Conservation (phyloP, 2,329 filamentous ascomycete species). For the Claviceps spartinae region DNA sequence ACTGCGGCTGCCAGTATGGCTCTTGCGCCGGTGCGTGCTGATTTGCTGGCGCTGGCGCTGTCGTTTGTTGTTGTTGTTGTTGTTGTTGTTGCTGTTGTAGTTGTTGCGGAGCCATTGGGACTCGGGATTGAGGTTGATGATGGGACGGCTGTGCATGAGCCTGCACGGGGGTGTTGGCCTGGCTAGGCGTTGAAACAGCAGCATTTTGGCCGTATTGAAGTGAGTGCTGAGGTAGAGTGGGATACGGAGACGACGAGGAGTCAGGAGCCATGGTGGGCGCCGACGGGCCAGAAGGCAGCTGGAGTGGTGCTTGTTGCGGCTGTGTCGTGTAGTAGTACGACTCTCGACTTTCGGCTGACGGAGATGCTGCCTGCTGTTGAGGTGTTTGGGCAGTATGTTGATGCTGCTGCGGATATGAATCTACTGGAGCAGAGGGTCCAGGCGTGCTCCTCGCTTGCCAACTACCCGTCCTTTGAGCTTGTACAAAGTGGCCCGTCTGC, state of each 20-base stretch:
- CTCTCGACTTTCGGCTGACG: constrained; percentile 35
- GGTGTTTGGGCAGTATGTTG: constrained; percentile 15
- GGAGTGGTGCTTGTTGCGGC: constrained; percentile 12
- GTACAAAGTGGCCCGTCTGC: constrained; percentile 29
- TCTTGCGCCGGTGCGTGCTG: constrained; percentile 18
- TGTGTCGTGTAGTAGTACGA: constrained; percentile 44
- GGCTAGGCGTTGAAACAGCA: constrained; percentile 23
- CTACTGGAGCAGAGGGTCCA: constrained; percentile 22
- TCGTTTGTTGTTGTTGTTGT: constrained; percentile 12
- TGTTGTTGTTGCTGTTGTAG: constrained; percentile 15
- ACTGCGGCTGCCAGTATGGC: constrained; percentile 20
- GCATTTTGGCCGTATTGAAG: constrained; percentile 31
- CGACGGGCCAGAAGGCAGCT: constrained; percentile 22
- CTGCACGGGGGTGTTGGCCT: constrained; percentile 20
- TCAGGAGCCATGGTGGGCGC: constrained; percentile 28
- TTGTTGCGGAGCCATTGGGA: constrained; percentile 14
- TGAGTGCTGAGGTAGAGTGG: constrained; percentile 32
- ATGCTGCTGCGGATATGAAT: constrained; percentile 14
- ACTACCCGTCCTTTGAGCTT: constrained; percentile 34
- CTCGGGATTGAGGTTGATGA: constrained; percentile 15
- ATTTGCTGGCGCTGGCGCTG: constrained; percentile 9
- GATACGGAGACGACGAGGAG: constrained; percentile 35
- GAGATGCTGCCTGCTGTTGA: constrained; percentile 16
- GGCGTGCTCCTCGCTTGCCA: constrained; percentile 33
- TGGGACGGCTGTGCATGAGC: constrained; percentile 14